Evolutionary conservation across 2,329 filamentous ascomycete genomes (phyloP).

Genomic region (Didymella sp.): DNA sequence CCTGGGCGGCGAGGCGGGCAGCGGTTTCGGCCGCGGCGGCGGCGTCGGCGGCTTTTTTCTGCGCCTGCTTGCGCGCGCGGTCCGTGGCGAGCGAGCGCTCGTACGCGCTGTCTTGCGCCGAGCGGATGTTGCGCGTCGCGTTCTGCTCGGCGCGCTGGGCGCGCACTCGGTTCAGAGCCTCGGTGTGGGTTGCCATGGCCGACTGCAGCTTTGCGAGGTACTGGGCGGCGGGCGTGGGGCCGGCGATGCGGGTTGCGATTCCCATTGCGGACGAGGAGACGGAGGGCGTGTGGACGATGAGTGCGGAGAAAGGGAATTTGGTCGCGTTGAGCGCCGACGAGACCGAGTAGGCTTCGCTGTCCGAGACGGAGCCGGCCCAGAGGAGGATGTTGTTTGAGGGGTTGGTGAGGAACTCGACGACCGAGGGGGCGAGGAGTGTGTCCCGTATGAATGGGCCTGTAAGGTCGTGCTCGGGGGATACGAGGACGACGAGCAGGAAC

Average conservation of each 20-base stretch:
- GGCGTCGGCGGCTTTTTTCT: constrained; percentile 75
- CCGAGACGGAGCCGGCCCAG: constrained; percentile 92
- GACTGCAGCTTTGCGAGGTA: constrained; percentile 77
- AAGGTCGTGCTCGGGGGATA: constrained; percentile 95
- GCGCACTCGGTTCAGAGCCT: constrained; percentile 76
- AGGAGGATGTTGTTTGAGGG: constrained; percentile 80
- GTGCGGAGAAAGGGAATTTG: constrained; percentile 87
- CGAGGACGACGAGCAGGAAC: constrained; percentile 84
- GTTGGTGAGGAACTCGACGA: constrained; percentile 76
- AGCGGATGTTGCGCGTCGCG: constrained; percentile 78
- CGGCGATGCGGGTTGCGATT: constrained; percentile 78
- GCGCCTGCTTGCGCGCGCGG: constrained; percentile 79
- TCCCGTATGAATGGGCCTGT: constrained; percentile 81
- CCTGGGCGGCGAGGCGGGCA: constrained; percentile 68
- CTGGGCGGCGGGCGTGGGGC: constrained; percentile 72
- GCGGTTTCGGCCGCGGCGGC: constrained; percentile 68
- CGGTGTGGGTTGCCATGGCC: constrained; percentile 76
- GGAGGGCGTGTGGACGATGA: constrained; percentile 86
- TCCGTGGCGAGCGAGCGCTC: constrained; percentile 89
- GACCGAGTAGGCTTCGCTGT: constrained; percentile 94
- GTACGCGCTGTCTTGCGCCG: constrained; percentile 91
- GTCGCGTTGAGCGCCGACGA: constrained; percentile 85
- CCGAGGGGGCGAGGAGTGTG: constrained; percentile 78
- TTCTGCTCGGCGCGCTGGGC: constrained; percentile 80
- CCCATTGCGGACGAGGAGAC: constrained; percentile 89